Evolutionary conservation across 2,329 filamentous ascomycete genomes (phyloP).

Genomic region (Ophiostoma triangulosporum): DNA sequence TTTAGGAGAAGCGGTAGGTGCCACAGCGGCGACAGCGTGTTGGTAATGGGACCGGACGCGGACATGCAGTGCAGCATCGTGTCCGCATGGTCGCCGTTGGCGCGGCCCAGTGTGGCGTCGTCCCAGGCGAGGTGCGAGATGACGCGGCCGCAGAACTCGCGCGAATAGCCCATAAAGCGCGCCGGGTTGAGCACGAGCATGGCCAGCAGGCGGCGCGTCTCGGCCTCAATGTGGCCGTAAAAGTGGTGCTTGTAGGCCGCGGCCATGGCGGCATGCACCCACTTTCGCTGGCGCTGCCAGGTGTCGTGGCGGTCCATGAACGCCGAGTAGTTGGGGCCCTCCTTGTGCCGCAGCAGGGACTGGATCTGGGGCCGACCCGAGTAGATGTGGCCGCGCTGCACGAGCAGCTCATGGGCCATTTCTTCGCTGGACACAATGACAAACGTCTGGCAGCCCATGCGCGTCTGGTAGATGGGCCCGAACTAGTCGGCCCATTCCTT

Average conservation of each 20-base stretch:
- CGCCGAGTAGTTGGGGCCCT: conserved; percentile 33
- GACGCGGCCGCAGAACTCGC: conserved; percentile 36
- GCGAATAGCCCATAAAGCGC: conserved; percentile 30
- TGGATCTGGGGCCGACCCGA: conserved; percentile 36
- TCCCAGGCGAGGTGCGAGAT: conserved; percentile 38
- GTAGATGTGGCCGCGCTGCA: conserved; percentile 36
- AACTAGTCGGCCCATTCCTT: conserved; percentile 31
- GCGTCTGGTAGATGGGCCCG: conserved; percentile 31
- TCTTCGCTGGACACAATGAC: conserved; percentile 33
- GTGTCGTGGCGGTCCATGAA: conserved; percentile 36
- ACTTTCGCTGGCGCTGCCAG: conserved; percentile 36
- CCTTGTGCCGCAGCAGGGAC: conserved; percentile 35
- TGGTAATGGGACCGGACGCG: conserved; percentile 36
- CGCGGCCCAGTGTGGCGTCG: conserved; percentile 31
- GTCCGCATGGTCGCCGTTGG: conserved; percentile 33
- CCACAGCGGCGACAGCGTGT: conserved; percentile 36
- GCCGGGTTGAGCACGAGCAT: conserved; percentile 32
- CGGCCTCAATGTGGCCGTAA: conserved; percentile 34
- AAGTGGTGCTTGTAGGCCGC: conserved; percentile 27
- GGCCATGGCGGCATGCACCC: conserved; percentile 34
- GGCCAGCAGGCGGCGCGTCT: conserved; percentile 32
- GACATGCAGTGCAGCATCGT: conserved; percentile 36
- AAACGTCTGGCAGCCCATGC: conserved; percentile 26
- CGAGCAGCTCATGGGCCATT: conserved; percentile 34
- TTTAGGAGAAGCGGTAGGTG: conserved; percentile 29